phyloP scores from a whole-genome alignment of 2,329 filamentous ascomycete species.

The Aspergillus sp. region DNA sequence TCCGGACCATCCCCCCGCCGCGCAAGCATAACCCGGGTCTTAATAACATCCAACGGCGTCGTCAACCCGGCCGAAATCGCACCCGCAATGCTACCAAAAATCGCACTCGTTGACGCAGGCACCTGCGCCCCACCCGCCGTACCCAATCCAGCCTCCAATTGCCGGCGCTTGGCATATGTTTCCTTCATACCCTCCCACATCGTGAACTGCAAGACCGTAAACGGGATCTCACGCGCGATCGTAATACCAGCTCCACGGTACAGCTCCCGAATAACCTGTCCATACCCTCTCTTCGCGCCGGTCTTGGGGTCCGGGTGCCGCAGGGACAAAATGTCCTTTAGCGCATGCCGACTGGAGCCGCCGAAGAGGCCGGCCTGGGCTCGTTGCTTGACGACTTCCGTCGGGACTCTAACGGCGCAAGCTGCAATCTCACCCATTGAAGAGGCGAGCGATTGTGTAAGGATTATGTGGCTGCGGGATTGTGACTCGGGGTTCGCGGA shows the following conservation, averaged over 20 bases:
- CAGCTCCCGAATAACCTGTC: conserved; percentile 73
- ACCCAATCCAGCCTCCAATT: neutral
- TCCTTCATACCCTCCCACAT: conserved; percentile 92
- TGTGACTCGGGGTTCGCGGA: conserved; percentile 24
- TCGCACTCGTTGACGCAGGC: conserved; percentile 73
- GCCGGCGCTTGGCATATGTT: conserved; percentile 35
- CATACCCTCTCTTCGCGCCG: conserved; percentile 40
- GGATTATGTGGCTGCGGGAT: conserved; percentile 36
- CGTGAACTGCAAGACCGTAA: conserved; percentile 95
- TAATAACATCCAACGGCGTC: conserved; percentile 92
- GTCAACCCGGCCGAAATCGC: conserved; percentile 84
- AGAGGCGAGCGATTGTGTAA: conserved; percentile 80
- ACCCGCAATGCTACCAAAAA: conserved; percentile 81
- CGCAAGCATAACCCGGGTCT: conserved; percentile 93
- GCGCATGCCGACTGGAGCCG: conserved; percentile 64
- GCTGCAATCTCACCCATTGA: conserved; percentile 86
- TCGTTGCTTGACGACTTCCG: conserved; percentile 95
- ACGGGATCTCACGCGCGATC: conserved; percentile 92
- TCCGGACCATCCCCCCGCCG: conserved; percentile 61
- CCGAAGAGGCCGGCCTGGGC: conserved; percentile 85
- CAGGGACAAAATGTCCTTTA: conserved; percentile 67
- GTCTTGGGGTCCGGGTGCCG: conserved; percentile 37
- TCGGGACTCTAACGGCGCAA: conserved; percentile 88
- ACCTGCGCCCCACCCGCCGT: conserved; percentile 46
- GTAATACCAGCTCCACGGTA: conserved; percentile 93